These are phyloP conservation scores for Candida freyschussii DNA, from an alignment of 1,139 yeast genomes.

Conservation along the genomic window DNA sequence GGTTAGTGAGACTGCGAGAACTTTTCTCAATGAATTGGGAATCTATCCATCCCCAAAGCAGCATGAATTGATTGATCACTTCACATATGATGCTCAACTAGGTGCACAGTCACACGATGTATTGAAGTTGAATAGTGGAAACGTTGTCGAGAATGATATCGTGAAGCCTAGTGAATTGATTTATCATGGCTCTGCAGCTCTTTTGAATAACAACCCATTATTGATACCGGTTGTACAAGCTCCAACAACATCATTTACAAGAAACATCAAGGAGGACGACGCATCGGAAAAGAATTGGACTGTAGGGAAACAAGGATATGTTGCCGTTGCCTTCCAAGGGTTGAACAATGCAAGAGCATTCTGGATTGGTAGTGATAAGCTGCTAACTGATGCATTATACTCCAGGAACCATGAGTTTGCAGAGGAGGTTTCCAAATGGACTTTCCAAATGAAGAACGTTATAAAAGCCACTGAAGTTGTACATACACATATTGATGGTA, in stretches of 20 bases:
- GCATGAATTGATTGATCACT: constrained; percentile 63
- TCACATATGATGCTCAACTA: constrained; percentile 31
- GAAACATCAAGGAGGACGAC: constrained; percentile 37
- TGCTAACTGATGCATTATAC: constrained; percentile 29
- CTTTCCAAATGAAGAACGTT: constrained; percentile 63
- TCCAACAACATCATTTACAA: constrained; percentile 58
- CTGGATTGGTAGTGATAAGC: constrained; percentile 66
- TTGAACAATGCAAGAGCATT: constrained; percentile 70
- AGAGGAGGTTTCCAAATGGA: constrained; percentile 66
- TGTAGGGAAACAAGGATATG: constrained; percentile 72
- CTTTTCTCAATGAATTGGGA: constrained; percentile 75
- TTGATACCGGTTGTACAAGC: constrained; percentile 71
- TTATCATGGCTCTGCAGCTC: constrained; percentile 48
- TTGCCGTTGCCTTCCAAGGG: constrained; percentile 81
- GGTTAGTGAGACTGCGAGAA: constrained; percentile 65
- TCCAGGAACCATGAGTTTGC: constrained; percentile 27
- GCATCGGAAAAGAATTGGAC: constrained; percentile 63
- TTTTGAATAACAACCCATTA: constrained; percentile 54
- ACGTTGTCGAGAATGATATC: constrained; percentile 21
- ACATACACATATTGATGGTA: constrained; percentile 43
- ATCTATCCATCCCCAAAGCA: constrained; percentile 80
- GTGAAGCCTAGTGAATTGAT: constrained; percentile 22
- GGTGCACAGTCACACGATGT: constrained; percentile 15
- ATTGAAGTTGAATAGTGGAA: constrained; percentile 20
- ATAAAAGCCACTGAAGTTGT: constrained; percentile 51